Base-by-base conservation (phyloP, 169 alveolate genomes). In the Plasmodium fragile region DNA sequence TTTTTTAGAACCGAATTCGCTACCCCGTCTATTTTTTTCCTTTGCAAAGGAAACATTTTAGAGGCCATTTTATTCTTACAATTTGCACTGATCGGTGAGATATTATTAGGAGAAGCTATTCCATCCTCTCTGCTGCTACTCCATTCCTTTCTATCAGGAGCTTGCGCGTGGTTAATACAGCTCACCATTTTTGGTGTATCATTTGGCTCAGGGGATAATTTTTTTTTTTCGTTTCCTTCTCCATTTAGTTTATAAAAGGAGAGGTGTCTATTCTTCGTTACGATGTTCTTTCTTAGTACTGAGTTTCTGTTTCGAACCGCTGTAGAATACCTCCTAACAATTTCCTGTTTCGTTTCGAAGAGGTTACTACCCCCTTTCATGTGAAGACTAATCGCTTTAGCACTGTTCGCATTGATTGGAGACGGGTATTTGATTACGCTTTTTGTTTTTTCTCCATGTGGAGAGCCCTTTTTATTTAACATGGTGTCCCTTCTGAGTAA, bases 301-400 rank as follows among this genome's bases (percentile, higher is more conserved):
- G 72, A 82, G 73, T 70, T 69, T 82, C 81, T 18, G 25, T 70
- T 82, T 11, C 73, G 13, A 82, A 65, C 82, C 53, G 43, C 18
- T 43, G 84, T 73, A 25, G 93, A 85, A 39, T 73, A 77, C 79
- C 93, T 85, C 32, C 73, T 85, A 8, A 85, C 32, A 16, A 85
- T 30, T 49, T 73, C 65, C 32, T 85, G 93, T 32, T 82, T 82
- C 52, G 73, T 69, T 39, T 82, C 92, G 34, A 69, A 32, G 8
- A 18, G 43, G 18, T 41, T 32, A 39, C 8, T 32, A 39, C 8
- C 18, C 18, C 75, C 73, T 82, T 69, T 82, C 34, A n/a, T 65
- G 45, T 69, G 49, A 5, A 16, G 3, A 8, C 52, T 25, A 25
- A 13, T 69, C 18, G 32, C 78, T 69, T 41, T 82, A n/a, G 13